phyloP scores from a whole-genome alignment of 1,139 yeast species.

The Martiniozyma asiatica region DNA sequence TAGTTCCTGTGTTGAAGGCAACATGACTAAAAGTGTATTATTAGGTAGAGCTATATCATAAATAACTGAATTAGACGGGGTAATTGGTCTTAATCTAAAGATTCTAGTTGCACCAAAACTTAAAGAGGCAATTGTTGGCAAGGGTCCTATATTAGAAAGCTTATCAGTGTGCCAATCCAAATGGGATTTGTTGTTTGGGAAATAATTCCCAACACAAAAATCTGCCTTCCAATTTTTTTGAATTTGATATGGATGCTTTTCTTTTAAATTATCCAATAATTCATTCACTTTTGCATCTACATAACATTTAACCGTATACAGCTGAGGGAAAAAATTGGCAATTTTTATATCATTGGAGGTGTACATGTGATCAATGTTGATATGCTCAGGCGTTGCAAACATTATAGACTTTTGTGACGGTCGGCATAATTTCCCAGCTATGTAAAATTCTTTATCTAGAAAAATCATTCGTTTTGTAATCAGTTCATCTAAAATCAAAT shows the following conservation, averaged over 20 bases:
- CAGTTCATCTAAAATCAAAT: constrained; percentile 29
- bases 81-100: constrained; percentile 39
- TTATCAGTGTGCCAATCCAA: constrained; percentile 71
- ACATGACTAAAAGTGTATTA: constrained; percentile 56
- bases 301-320: constrained; percentile 20
- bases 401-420: constrained; percentile 40
- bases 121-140: constrained; percentile 50
- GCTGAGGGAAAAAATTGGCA: constrained; percentile 16
- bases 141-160: constrained; percentile 58
- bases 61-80: constrained; percentile 20
- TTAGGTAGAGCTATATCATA: constrained; percentile 50
- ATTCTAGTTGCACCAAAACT: constrained; percentile 59
- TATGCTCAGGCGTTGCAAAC: constrained; percentile 23
- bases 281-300: constrained; percentile 12
- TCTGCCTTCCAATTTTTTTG: constrained; percentile 36
- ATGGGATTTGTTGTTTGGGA: constrained; percentile 34
- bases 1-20: constrained; percentile 66
- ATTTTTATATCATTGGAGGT: constrained; percentile 1
- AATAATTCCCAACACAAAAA: constrained; percentile 45
- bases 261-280: constrained; percentile 18
- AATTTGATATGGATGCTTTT: constrained; percentile 22
- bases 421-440: constrained; percentile 47
- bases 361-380: constrained; percentile 6
- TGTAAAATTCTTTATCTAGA: constrained; percentile 33
- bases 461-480: constrained; percentile 30